Evolutionary conservation across 2,329 filamentous ascomycete species (phyloP).

Genomic region (Sporothrix pallida): DNA sequence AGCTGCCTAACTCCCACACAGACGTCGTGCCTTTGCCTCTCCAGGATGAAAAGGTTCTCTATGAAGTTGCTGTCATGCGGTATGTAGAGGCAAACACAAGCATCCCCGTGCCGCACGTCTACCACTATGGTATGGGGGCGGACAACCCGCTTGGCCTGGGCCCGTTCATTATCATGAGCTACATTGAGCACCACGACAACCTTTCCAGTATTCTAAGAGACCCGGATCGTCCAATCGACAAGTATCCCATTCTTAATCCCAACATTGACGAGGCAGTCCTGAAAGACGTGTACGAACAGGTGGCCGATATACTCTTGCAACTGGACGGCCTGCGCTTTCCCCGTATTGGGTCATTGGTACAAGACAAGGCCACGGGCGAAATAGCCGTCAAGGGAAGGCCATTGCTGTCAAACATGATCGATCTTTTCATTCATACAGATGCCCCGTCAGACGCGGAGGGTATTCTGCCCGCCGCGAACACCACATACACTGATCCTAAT

Average conservation of each 20-base stretch:
- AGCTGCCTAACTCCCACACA: background rate
- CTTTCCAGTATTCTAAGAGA: background rate
- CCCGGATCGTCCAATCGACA: background rate
- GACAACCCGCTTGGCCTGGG: conserved; percentile 46
- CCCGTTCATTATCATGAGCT: conserved; percentile 49
- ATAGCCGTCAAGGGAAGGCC: background rate
- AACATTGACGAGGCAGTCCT: background rate
- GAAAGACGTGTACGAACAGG: background rate
- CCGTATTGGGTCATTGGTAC: background rate
- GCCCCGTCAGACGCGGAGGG: background rate
- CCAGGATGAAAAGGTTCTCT: conserved; percentile 46
- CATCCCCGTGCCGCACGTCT: conserved; percentile 46
- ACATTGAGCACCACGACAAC: conserved; percentile 13
- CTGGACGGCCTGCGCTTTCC: background rate
- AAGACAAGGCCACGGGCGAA: background rate
- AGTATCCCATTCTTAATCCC: background rate
- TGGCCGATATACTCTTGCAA: background rate
- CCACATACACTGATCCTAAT: conserved; percentile 39
- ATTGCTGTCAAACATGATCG: background rate
- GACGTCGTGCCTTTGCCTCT: conserved; percentile 36
- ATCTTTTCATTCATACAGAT: background rate
- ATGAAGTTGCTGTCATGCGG: conserved; percentile 47
- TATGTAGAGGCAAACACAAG: conserved; percentile 45
- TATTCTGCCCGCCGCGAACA: background rate
- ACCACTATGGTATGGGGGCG: conserved; percentile 43